Base-by-base conservation (phyloP, 1,139 yeast species). In the Wickerhamiella infanticola region DNA sequence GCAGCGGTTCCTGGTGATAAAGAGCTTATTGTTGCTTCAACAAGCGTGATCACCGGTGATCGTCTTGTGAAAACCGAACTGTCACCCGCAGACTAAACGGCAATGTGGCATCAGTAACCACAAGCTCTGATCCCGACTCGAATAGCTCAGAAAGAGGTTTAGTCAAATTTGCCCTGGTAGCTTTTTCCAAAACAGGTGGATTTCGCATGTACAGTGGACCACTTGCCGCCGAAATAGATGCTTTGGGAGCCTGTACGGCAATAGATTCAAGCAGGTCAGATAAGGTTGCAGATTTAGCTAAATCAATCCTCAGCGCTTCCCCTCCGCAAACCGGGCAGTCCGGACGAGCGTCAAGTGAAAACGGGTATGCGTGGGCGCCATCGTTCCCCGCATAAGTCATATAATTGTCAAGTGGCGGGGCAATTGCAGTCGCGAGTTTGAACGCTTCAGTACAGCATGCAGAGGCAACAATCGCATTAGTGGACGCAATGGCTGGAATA, bases 401-500 rank as follows among this genome's bases (percentile, higher is more conserved):
- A 60, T 83, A 83, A 62, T 86, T 88, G 53, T 78, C 75, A 54
- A 85, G 64, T 37, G 71, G 70, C 0, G 86, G 88, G 55, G 78
- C 79, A 48, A 76, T 67, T 45, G 77, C 73, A 0, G 94, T 79
- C 27, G 82, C 70, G 26, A 85, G 67, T 58, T 88, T 88, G 62
- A 85, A 75, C 1, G 83, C 86, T 59, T 88, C 96, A 55, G 81
- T 82, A 58, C 94, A 83, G 60, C 95, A 84, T 11, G 86, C 73
- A 0, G 95, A 95, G 2, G 97, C 95, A 40, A 90, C 76, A 35
- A 90, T 73, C 3, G 97, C 95, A 61, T 90, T 90, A 1, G 97
- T 88, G 1, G 95, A 81, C 1, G 96, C 95, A 47, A 88, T 83
- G 1, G 96, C 90, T 0, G 98, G 98, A 25, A 90, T 81, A 51